phyloP scores from a whole-genome alignment of 2,329 filamentous ascomycete genomes.

The Ceratocystis papillata region DNA sequence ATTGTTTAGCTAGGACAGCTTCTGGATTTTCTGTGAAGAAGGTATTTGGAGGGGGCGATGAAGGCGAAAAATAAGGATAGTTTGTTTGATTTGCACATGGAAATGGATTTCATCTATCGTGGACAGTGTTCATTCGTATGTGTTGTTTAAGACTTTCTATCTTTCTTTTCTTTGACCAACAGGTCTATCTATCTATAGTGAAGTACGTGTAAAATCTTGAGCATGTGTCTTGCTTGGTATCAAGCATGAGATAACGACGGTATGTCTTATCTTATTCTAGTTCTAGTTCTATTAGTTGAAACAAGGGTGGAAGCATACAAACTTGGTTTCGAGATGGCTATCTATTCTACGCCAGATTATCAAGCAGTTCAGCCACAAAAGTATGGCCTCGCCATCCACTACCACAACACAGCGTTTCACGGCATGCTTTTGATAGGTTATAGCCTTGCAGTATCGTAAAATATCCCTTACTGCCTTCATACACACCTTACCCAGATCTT shows the following conservation, averaged over 20 bases:
- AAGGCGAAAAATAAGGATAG: conserved; percentile 2
- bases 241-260: no score
- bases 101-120: conserved; percentile 22
- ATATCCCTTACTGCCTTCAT: neutral
- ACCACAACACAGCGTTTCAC: no score
- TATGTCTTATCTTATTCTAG: neutral
- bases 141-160: neutral
- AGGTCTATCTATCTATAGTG: neutral
- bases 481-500: no score
- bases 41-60: neutral
- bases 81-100: neutral
- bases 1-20: neutral
- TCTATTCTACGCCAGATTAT: neutral
- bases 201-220: neutral
- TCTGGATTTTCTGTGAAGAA: neutral
- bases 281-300: neutral
- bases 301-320: neutral
- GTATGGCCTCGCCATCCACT: no score
- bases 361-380: no score
- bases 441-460: neutral
- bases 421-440: no score
- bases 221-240: neutral
- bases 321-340: neutral
- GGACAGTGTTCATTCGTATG: conserved; percentile 10
- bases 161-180: neutral